Percentiles rank a stretch among this genome's conserved stretches.
phyloP scores from a whole-genome alignment of 331 rosid species.

The Malus hybrid region DNA sequence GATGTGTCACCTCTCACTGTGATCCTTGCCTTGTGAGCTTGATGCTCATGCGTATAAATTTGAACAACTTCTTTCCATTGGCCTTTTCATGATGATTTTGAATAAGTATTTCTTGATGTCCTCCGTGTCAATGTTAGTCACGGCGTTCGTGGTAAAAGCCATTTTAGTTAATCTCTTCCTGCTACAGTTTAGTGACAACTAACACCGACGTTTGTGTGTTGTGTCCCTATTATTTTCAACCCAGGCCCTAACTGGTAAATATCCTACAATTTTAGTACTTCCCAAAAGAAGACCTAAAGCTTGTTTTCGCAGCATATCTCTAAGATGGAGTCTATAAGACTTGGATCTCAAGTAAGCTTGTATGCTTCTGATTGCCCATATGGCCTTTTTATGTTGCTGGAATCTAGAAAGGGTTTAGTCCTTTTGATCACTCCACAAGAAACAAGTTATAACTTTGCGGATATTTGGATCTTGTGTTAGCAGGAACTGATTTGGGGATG shows the following conservation, averaged over 20 bases:
- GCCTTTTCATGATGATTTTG: not conserved
- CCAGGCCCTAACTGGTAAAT: not conserved
- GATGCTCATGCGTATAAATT: not conserved
- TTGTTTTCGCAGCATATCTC: too few species aligned
- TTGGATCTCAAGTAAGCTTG: too few species aligned
- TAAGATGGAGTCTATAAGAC: too few species aligned
- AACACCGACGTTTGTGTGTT: not conserved
- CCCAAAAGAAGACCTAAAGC: too few species aligned
- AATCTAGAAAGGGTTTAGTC: too few species aligned
- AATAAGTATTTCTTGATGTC: not conserved
- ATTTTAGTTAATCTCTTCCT: not conserved
- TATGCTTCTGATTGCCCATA: too few species aligned
- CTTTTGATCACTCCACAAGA: too few species aligned
- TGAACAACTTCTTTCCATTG: conserved; percentile 16
- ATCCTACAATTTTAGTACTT: too few species aligned
- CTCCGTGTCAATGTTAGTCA: not conserved
- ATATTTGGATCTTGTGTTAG: too few species aligned
- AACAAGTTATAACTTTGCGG: too few species aligned
- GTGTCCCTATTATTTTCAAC: not conserved
- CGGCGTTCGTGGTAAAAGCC: not conserved
- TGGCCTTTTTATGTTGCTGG: too few species aligned
- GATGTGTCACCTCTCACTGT: conserved; percentile 30
- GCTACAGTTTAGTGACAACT: not conserved
- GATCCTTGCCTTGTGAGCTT: conserved; percentile 9
- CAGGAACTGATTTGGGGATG: too few species aligned